These are phyloP conservation scores for Daldinia caldariorum DNA, from an alignment of 495 filamentous ascomycete species.

Conservation along the genomic window DNA sequence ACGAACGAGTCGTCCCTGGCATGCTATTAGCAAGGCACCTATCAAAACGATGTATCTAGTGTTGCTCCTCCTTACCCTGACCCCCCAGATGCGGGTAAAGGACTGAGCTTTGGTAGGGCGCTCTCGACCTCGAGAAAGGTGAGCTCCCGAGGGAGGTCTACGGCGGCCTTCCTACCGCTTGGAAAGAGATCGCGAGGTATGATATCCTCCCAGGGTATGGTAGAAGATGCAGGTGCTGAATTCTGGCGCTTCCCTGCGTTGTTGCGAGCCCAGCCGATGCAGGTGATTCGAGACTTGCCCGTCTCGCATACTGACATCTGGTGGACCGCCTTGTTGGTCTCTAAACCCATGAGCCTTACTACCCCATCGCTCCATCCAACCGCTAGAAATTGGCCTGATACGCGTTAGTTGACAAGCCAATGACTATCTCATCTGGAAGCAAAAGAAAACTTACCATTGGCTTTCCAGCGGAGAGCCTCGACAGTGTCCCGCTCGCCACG, in stretches of 20 bases:
- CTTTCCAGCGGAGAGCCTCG: slow-evolving; percentile 75
- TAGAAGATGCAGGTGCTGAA: slow-evolving; percentile 27
- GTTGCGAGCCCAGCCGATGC: slow-evolving; percentile 79
- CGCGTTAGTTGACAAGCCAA: slow-evolving; percentile 25
- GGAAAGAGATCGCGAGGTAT: slow-evolving; percentile 50
- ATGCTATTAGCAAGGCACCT: slow-evolving; percentile 37
- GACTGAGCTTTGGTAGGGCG: slow-evolving; percentile 82
- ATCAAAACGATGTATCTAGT: background rate
- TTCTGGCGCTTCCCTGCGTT: slow-evolving; percentile 60
- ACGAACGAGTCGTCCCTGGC: slow-evolving; percentile 67
- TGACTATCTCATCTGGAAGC: background rate
- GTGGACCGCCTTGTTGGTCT: slow-evolving; percentile 81
- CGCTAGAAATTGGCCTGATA: slow-evolving; percentile 76
- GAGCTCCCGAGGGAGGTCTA: slow-evolving; percentile 80
- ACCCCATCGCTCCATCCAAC: slow-evolving; percentile 78
- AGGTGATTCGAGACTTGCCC: slow-evolving; percentile 61
- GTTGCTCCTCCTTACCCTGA: slow-evolving; percentile 57
- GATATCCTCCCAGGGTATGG: slow-evolving; percentile 46
- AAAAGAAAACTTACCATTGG: slow-evolving; percentile 67
- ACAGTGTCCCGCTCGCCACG: slow-evolving; percentile 62
- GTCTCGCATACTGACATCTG: slow-evolving; percentile 63
- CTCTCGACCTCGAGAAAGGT: slow-evolving; percentile 80
- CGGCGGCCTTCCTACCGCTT: slow-evolving; percentile 39
- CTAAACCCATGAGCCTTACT: slow-evolving; percentile 75
- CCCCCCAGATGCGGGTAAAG: slow-evolving; percentile 67